Conservation (phyloP, 495 filamentous ascomycete genomes). For the Amniculicola lignicola region DNA sequence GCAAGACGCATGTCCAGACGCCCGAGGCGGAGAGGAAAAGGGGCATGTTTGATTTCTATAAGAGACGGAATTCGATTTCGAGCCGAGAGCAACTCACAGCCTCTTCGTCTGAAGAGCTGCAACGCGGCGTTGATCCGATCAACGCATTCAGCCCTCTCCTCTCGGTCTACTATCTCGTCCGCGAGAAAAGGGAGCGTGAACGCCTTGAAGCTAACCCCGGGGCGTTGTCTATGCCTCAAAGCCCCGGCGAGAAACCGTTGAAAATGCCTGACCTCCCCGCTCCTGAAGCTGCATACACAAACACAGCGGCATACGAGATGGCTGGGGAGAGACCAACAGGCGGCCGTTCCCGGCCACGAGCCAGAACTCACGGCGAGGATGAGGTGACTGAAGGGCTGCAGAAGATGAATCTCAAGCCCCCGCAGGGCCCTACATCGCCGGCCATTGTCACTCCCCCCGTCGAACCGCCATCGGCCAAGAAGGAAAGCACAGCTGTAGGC, state of each 20-base stretch:
- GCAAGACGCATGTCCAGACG: slow-evolving; percentile 56
- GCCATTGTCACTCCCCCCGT: slow-evolving; percentile 54
- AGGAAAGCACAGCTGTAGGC: slow-evolving; percentile 83
- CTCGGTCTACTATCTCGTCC: slow-evolving; percentile 93
- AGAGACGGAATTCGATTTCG: slow-evolving; percentile 79
- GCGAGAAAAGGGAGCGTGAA: slow-evolving; percentile 89
- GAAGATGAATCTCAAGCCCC: slow-evolving; percentile 60
- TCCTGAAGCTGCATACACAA: slow-evolving; percentile 90
- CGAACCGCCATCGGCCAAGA: slow-evolving; percentile 66
- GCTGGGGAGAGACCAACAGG: slow-evolving; percentile 75
- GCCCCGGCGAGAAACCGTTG: slow-evolving; percentile 58
- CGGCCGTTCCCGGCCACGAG: slow-evolving; percentile 75
- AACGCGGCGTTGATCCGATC: slow-evolving; percentile 78
- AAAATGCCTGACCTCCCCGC: slow-evolving; percentile 71
- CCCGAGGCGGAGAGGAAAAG: slow-evolving; percentile 77
- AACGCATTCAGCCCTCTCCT: slow-evolving; percentile 92
- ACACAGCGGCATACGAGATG: slow-evolving; percentile 74
- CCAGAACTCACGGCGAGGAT: slow-evolving; percentile 93
- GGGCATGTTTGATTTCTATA: slow-evolving; percentile 93
- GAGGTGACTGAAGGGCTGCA: slow-evolving; percentile 76
- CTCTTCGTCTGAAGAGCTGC: slow-evolving; percentile 77
- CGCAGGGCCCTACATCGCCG: slow-evolving; percentile 52
- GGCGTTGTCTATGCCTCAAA: slow-evolving; percentile 53
- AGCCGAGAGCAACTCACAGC: slow-evolving; percentile 89
- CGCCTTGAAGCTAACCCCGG: slow-evolving; percentile 61